These are phyloP conservation scores for Euphorbia tirucalli DNA, from an alignment of 345 rosid genomes.

Conservation along the genomic window DNA sequence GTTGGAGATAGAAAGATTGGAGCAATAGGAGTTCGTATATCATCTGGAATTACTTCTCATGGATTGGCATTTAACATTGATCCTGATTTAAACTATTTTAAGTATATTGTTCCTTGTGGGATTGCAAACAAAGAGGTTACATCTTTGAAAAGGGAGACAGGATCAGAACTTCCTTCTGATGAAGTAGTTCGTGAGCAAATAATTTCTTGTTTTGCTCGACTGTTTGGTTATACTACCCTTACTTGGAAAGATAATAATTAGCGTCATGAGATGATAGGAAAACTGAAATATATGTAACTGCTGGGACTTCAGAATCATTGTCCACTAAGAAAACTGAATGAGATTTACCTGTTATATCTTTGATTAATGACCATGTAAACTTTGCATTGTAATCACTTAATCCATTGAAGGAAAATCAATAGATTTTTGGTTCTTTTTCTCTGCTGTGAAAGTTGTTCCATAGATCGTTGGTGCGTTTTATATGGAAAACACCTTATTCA, in stretches of 20 bases:
- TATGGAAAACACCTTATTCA: background rate
- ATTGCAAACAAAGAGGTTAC: constrained; percentile 82
- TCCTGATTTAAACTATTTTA: constrained; percentile 79
- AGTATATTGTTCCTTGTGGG: constrained; percentile 91
- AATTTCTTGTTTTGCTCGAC: constrained; percentile 61
- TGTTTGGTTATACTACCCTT: constrained; percentile 50
- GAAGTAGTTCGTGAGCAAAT: constrained; percentile 71
- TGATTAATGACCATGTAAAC: constrained; percentile 4
- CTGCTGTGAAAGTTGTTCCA: background rate
- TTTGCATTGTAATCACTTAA: background rate
- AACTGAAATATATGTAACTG: background rate
- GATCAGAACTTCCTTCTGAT: constrained; percentile 56
- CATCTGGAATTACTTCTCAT: constrained; percentile 76
- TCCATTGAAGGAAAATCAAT: constrained; percentile 5
- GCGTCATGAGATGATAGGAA: constrained; percentile 27
- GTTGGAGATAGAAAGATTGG: constrained; percentile 86
- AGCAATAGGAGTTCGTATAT: constrained; percentile 82
- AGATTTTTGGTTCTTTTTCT: background rate
- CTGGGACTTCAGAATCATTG: constrained; percentile 24
- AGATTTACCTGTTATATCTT: constrained; percentile 13
- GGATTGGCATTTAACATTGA: constrained; percentile 83
- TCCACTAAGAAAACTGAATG: constrained; percentile 19
- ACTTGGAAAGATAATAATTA: constrained; percentile 45
- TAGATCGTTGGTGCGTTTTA: background rate
- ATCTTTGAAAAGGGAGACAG: constrained; percentile 69